Evolutionary conservation across 805 yeast genomes (phyloP).

Genomic region (Cyberlindnera sargentensis): DNA sequence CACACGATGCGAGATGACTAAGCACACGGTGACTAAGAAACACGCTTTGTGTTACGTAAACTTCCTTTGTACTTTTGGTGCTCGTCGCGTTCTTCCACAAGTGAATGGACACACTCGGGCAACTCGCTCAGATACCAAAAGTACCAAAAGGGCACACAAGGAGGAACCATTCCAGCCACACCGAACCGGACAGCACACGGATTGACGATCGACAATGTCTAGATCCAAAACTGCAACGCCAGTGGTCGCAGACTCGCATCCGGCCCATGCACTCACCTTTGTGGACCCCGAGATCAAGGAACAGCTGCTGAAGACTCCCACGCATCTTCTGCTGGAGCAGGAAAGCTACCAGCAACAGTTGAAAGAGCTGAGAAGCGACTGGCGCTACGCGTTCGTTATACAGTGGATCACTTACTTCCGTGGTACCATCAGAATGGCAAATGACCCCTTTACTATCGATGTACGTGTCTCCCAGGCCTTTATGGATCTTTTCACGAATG

Average conservation of each 20-base stretch:
- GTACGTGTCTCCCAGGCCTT: constrained; percentile 15
- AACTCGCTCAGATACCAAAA: too few relatives aligned
- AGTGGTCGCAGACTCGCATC: constrained; percentile 17
- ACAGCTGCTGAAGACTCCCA: constrained; percentile 34
- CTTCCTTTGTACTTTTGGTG: too few relatives aligned
- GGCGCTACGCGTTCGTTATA: constrained; percentile 33
- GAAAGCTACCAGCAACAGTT: constrained; percentile 27
- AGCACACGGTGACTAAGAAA: too few relatives aligned
- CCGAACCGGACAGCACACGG: neutral
- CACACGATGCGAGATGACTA: too few relatives aligned
- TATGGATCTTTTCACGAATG: neutral
- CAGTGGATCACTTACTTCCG: constrained; percentile 54
- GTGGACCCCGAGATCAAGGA: constrained; percentile 29
- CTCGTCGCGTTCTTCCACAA: too few relatives aligned
- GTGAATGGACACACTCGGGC: too few relatives aligned
- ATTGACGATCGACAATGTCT: constrained; percentile 8
- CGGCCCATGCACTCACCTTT: constrained; percentile 19
- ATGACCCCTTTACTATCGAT: constrained; percentile 51
- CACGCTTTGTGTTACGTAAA: too few relatives aligned
- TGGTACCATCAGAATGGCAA: constrained; percentile 40
- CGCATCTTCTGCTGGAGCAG: constrained; percentile 30
- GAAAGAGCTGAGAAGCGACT: constrained; percentile 28
- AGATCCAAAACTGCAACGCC: constrained; percentile 18
- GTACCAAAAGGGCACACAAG: too few relatives aligned
- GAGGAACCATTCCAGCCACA: neutral